Conservation (phyloP, 129 eudicot genomes). For the Mikania micrantha region DNA sequence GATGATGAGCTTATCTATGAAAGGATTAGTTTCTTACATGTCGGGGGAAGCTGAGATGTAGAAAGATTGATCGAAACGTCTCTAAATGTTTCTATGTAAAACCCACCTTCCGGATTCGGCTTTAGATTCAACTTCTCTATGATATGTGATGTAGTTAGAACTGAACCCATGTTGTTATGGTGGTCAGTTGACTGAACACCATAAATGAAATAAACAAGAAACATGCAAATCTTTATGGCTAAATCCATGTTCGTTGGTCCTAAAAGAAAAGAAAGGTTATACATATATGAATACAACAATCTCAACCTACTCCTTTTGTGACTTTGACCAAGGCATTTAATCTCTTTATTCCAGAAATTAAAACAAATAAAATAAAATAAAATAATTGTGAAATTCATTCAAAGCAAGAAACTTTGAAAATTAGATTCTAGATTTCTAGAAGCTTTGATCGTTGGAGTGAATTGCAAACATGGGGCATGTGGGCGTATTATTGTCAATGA, state of each 20-base stretch:
- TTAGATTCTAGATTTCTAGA: too few relatives aligned
- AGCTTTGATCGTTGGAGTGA: too few relatives aligned
- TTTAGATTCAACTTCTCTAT: slow-evolving; percentile 45
- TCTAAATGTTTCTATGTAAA: slow-evolving; percentile 52
- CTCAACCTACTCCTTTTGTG: background rate
- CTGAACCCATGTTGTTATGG: slow-evolving; percentile 9
- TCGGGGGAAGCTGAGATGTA: slow-evolving; percentile 60
- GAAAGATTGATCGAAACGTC: slow-evolving; percentile 53
- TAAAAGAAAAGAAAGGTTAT: background rate
- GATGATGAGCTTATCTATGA: too few relatives aligned
- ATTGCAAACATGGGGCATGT: too few relatives aligned
- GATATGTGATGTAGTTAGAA: slow-evolving; percentile 39
- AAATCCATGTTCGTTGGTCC: background rate
- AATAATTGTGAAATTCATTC: too few relatives aligned
- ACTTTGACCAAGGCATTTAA: slow-evolving; percentile 6
- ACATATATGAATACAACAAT: background rate
- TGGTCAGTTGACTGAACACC: slow-evolving; percentile 9
- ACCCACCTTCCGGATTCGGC: slow-evolving; percentile 84
- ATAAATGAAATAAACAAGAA: background rate
- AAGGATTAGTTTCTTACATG: slow-evolving; percentile 38
- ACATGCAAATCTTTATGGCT: background rate
- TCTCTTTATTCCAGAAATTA: too few relatives aligned
- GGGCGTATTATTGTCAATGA: too few relatives aligned
- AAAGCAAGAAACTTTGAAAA: background rate
- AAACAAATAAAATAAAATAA: too few relatives aligned